A percentile compares a stretch with the other conserved stretches of the same genome.
These are phyloP conservation scores for Pestalotiopsis sp. DNA, from an alignment of 2,329 filamentous ascomycete species.

Conservation along the genomic window DNA sequence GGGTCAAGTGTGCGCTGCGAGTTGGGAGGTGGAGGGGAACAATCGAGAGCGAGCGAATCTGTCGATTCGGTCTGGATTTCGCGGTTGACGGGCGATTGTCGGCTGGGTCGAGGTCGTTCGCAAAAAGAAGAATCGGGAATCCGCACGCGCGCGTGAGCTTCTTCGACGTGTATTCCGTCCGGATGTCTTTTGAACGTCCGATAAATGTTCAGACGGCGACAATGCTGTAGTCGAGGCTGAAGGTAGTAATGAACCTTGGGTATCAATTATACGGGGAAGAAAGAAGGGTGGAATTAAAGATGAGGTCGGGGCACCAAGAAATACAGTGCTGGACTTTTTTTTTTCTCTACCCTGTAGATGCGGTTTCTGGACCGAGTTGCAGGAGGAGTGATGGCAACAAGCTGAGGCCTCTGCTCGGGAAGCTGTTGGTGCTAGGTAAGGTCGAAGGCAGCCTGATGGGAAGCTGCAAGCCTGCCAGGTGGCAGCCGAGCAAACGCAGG, in stretches of 20 bases:
- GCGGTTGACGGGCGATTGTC: neutral
- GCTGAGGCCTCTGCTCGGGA: neutral
- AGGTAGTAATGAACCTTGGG: neutral
- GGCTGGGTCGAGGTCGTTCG: neutral
- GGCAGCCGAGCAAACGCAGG: neutral
- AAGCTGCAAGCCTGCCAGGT: neutral
- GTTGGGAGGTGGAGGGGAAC: neutral
- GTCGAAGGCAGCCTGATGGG: neutral
- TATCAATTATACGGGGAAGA: constrained; percentile 5
- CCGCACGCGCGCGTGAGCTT: constrained; percentile 3
- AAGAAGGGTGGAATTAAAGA: constrained; percentile 1
- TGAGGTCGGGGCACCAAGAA: neutral
- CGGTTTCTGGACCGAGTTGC: neutral
- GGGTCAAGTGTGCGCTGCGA: constrained; percentile 9
- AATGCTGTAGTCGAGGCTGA: neutral
- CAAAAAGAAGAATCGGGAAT: neutral
- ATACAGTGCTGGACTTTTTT: neutral
- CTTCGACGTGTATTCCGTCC: neutral
- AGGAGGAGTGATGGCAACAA: neutral
- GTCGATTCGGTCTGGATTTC: neutral
- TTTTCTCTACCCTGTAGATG: neutral
- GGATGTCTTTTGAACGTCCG: neutral
- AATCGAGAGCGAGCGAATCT: neutral
- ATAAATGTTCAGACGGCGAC: neutral
- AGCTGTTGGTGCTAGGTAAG: neutral